Conservation (phyloP, 176 grass and related monocot species). For the Pontederia crassipes region DNA sequence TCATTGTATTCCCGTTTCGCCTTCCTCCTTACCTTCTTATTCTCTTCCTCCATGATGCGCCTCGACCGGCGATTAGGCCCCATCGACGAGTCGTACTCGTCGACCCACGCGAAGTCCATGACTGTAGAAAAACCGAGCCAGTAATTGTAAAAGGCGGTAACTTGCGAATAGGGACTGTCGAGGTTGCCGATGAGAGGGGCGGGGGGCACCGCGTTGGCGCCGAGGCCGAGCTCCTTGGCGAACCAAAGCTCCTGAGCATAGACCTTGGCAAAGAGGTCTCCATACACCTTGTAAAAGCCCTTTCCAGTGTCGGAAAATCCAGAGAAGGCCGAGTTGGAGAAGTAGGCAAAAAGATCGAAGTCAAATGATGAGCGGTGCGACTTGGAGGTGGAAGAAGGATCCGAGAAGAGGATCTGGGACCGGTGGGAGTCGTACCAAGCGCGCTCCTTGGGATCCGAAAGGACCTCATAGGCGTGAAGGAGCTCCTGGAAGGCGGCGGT, state of each 20-base stretch:
- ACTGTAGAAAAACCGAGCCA: conserved; percentile 66
- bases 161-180: conserved; percentile 61
- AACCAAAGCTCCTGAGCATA: conserved; percentile 73
- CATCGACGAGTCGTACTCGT: conserved; percentile 47
- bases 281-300: conserved; percentile 94
- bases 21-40: conserved; percentile 77
- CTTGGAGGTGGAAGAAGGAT: conserved; percentile 24
- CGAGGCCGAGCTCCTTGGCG: conserved; percentile 48
- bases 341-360: conserved; percentile 67
- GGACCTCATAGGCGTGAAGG: conserved; percentile 75
- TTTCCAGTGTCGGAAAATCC: conserved; percentile 66
- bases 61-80: conserved; percentile 62
- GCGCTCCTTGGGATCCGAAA: conserved; percentile 83
- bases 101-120: conserved; percentile 88
- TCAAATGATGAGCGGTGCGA: conserved; percentile 28
- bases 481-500: conserved; percentile 95
- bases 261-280: conserved; percentile 64
- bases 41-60: conserved; percentile 90
- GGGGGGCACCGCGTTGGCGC: conserved; percentile 30
- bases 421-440: conserved; percentile 92
- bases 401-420: conserved; percentile 85
- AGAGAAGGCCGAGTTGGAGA: conserved; percentile 56
- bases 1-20: conserved; percentile 79
- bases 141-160: conserved; percentile 76
- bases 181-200: conserved; percentile 79